Percentiles rank a stretch among this genome's conserved stretches.
Evolutionary conservation across 148 eudicot species (phyloP).

Genomic region (Rhododendron griersonianum): DNA sequence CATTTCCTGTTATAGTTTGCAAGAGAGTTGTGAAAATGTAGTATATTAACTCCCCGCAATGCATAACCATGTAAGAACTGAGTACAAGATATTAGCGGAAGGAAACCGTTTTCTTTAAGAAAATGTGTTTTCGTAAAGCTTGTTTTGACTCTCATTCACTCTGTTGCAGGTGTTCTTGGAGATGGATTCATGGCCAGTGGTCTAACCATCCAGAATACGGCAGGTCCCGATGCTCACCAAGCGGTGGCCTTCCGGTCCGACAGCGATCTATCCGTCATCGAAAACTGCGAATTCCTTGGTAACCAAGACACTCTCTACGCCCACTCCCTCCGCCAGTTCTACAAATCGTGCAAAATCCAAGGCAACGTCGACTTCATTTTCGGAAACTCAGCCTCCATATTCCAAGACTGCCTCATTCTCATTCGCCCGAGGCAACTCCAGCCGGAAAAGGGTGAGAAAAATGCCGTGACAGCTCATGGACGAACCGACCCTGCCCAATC

Average conservation of each 20-base stretch:
- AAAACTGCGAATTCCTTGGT: conserved; percentile 80
- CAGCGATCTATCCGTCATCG: conserved; percentile 65
- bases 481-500: conserved; percentile 74
- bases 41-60: too few species aligned
- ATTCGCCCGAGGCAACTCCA: conserved; percentile 59
- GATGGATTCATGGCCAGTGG: conserved; percentile 90
- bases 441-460: conserved; percentile 69
- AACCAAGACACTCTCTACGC: conserved; percentile 92
- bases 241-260: conserved; percentile 88
- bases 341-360: conserved; percentile 58
- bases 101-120: too few species aligned
- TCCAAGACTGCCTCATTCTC: conserved; percentile 67
- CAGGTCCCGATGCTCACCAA: conserved; percentile 76
- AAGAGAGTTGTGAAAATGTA: too few species aligned
- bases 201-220: conserved; percentile 74
- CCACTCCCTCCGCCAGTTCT: conserved; percentile 77
- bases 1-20: not conserved
- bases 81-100: too few species aligned
- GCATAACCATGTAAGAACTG: too few species aligned
- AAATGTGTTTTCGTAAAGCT: too few species aligned
- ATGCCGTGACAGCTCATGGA: conserved; percentile 81
- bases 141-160: not conserved
- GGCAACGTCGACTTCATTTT: conserved; percentile 93
- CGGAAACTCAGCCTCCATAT: conserved; percentile 71
- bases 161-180: conserved; percentile 50